These are phyloP conservation scores for Raphanus hybrid DNA, from an alignment of 441 rosid species.

Conservation along the genomic window DNA sequence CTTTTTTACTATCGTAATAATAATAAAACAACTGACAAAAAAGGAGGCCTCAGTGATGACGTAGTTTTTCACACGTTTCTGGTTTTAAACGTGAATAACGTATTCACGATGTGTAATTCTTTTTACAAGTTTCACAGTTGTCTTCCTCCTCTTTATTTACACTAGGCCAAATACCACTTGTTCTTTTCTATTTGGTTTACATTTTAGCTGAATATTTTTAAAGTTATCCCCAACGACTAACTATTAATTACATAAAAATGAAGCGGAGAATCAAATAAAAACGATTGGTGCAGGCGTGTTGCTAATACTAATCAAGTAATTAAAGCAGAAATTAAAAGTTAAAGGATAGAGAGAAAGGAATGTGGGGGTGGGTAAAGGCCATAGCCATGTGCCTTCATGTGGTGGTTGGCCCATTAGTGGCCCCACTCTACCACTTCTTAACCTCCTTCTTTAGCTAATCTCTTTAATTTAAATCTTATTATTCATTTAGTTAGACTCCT, in stretches of 20 bases:
- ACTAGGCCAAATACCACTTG: conserved; percentile 5
- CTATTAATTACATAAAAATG: neutral
- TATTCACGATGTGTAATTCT: neutral
- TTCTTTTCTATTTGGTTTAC: conserved; percentile 21
- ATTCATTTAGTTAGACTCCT: conserved; percentile 22
- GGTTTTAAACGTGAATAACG: neutral
- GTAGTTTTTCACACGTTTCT: conserved; percentile 28
- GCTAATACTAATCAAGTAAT: conserved; percentile 29
- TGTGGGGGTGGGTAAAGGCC: conserved; percentile 38
- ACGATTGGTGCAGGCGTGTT: conserved; percentile 26
- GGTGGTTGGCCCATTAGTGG: conserved; percentile 44
- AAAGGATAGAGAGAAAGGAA: conserved; percentile 37
- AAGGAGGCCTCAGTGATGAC: conserved; percentile 29
- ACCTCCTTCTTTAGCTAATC: conserved; percentile 21
- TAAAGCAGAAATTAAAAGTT: conserved; percentile 23
- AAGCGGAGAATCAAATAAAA: conserved; percentile 28
- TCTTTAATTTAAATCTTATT: neutral
- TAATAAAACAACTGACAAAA: neutral
- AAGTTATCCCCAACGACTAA: conserved; percentile 6
- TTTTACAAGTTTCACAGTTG: conserved; percentile 13
- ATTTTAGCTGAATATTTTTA: neutral
- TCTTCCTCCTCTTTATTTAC: conserved; percentile 6
- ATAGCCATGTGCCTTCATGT: conserved; percentile 50
- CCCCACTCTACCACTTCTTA: conserved; percentile 35
- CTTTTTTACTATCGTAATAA: conserved; percentile 5